Base-by-base conservation (phyloP, 495 filamentous ascomycete genomes). In the Hypoxylon rickii region DNA sequence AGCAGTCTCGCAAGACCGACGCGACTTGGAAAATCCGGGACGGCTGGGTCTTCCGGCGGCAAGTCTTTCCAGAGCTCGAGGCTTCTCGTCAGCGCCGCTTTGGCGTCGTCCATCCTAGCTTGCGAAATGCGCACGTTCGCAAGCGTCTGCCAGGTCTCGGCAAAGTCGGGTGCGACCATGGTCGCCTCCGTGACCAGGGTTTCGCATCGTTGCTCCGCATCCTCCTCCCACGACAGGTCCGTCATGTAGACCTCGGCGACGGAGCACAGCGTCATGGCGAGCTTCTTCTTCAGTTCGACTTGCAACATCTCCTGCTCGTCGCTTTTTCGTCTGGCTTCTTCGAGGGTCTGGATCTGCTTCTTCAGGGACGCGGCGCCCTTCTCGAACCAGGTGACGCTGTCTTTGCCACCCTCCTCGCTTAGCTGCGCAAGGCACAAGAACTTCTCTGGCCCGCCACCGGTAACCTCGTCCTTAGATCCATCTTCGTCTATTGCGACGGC, bases 241-340 rank as follows among this genome's bases (percentile, higher is more conserved):
- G 92, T 97, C 95, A 99, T 99, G 69, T 96, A 97, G 24, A 97
- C 88, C 70, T 99, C 95, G 0, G 88, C 83, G 47, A 96, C 85
- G 1, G 87, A 89, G 71, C 95, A 97, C 20, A 99, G 79, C 3
- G 92, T 90, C 55, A 86, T 89, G 1, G 89, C 89, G 31, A 97
- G 73, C 67, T 93, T 91, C 41, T 71, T 76, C 65, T 85, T 85
- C 74, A 92, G 89, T 65, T 94, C 88, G 15, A 78, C 79, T 18
- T 85, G 51, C 13, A 71, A 44, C 7, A 71, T 58, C 32, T 68
- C 63, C 52, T 77, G 69, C 47, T 83, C 71, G 16, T 78, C 76
- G 38, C 74, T 61, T 19, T 32, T 40, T 18, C 56, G 29, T 2
- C 56, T 24, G 6, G 62, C 67, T 13, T 64, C 64, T 51, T 61